Base-by-base conservation (phyloP, 192 early-diverging fungal species). In the Rhizoclosmatium globosum region DNA sequence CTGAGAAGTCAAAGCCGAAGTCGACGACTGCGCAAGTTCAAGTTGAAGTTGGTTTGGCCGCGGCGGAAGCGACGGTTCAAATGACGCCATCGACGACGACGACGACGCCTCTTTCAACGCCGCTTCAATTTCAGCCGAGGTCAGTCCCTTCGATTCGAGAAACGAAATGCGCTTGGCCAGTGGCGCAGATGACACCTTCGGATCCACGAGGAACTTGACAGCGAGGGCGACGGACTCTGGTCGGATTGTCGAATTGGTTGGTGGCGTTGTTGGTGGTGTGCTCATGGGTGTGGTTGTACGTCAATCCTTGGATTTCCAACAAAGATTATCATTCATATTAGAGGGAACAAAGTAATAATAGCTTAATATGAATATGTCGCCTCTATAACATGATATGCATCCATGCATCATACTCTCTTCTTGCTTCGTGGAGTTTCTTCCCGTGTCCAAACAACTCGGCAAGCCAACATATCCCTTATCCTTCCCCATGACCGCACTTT, bases 161-260 rank as follows among this genome's bases (percentile, higher is more conserved):
- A 99, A 99, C n/a, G 97, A 91, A 42, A 97, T 87, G 61, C 94
- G 92, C 73, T 98, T 97, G 45, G 95, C 94, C 31, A 99, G 82
- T 0, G 98, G 90, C 17, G 94, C 91, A 9, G 90, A 82, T 79
- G 94, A 93, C 15, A 99, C 97, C 77, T 97, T 95, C 48, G 96
- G 93, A 85, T 99, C 96, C 23, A 85, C 81, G 45, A 99, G 90
- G 81, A 99, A 99, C 65, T 93, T 92, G 76, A 98, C 93, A 3
- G 98, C 98, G 1, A 61, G 56, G 41, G 78, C 66, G 44, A 88
- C 67, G 58, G 81, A 64, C 58, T 83, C 85, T 2, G 3, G 42
- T 15, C 72, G 72, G 21, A 64, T 17, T 7, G 72, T 43, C 4
- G 38, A 2, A 50, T 15, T 44, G 15, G 59, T 11, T 17, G 66